These are phyloP conservation scores for Sodiomyces alkalinus DNA, from an alignment of 2,329 filamentous ascomycete species.

Conservation along the genomic window DNA sequence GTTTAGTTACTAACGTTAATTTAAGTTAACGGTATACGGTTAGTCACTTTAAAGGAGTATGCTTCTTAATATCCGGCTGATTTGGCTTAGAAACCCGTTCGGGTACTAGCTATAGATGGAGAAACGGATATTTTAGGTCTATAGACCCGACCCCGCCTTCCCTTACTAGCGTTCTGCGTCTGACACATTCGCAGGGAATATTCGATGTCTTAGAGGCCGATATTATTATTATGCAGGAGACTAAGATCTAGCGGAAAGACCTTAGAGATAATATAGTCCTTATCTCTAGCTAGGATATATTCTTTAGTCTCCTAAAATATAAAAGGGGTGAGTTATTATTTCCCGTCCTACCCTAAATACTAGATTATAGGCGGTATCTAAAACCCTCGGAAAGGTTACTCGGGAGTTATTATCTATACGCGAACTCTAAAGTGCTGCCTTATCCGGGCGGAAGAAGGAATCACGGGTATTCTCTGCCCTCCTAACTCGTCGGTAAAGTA, in stretches of 20 bases:
- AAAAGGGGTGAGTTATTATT: constrained; percentile 57
- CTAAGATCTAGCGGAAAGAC: constrained; percentile 90
- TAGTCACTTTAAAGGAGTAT: no score
- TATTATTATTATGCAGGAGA: constrained; percentile 88
- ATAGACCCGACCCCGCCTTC: not conserved
- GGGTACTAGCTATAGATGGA: constrained; percentile 73
- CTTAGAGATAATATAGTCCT: constrained; percentile 90
- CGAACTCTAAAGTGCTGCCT: constrained; percentile 74
- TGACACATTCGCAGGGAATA: constrained; percentile 48
- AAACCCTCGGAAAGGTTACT: constrained; percentile 65
- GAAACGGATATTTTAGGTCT: constrained; percentile 52
- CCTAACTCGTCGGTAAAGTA: constrained; percentile 59
- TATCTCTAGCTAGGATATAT: constrained; percentile 89
- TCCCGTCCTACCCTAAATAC: not conserved
- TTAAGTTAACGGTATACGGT: constrained; percentile 69
- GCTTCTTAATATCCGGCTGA: no score
- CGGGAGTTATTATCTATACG: constrained; percentile 89
- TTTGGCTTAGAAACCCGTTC: constrained; percentile 63
- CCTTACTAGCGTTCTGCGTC: not conserved
- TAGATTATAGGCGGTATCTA: no score
- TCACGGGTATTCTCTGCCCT: constrained; percentile 64
- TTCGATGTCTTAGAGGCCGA: constrained; percentile 87
- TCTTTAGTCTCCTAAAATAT: constrained; percentile 80
- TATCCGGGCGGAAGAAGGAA: constrained; percentile 84
- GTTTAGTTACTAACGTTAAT: no score